These are phyloP conservation scores for Monilinia vaccinii-corymbosi DNA, from an alignment of 2,329 filamentous ascomycete genomes.

Conservation along the genomic window DNA sequence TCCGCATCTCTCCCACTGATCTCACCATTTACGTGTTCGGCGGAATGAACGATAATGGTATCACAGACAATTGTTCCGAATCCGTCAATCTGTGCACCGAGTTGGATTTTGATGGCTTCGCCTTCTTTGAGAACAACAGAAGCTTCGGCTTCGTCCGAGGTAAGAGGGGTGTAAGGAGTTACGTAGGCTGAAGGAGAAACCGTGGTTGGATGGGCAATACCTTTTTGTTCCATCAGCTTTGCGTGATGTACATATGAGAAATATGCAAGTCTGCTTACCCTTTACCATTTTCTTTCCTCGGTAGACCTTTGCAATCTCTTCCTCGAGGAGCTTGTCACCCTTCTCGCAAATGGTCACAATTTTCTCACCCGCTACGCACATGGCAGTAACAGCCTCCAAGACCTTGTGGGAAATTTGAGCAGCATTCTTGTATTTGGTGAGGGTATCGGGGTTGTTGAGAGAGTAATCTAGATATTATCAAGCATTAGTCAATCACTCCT, in stretches of 20 bases:
- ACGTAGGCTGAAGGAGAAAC: conserved; percentile 90
- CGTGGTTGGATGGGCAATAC: conserved; percentile 88
- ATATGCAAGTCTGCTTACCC: conserved; percentile 41
- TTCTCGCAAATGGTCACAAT: conserved; percentile 90
- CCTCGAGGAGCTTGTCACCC: conserved; percentile 89
- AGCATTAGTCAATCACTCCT: background rate
- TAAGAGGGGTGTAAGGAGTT: conserved; percentile 91
- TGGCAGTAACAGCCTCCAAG: conserved; percentile 69
- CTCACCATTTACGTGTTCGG: conserved; percentile 51
- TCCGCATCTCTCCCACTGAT: conserved; percentile 75
- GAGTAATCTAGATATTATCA: conserved; percentile 57
- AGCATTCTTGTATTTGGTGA: conserved; percentile 99
- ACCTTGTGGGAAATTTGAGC: conserved; percentile 94
- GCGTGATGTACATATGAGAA: conserved; percentile 22
- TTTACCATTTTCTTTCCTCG: conserved; percentile 96
- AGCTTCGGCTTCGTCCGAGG: conserved; percentile 79
- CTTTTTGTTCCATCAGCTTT: conserved; percentile 36
- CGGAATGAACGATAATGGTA: conserved; percentile 65
- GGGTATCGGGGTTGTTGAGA: conserved; percentile 83
- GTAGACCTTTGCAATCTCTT: conserved; percentile 92
- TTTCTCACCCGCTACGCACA: conserved; percentile 77
- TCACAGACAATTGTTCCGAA: conserved; percentile 96
- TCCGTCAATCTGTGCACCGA: conserved; percentile 97
- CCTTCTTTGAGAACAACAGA: conserved; percentile 68
- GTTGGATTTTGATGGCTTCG: conserved; percentile 92